A percentile compares a stretch with the other conserved stretches of the same genome.
Conservation (phyloP, 2,329 filamentous ascomycete genomes). For the Macroventuria anomochaeta region DNA sequence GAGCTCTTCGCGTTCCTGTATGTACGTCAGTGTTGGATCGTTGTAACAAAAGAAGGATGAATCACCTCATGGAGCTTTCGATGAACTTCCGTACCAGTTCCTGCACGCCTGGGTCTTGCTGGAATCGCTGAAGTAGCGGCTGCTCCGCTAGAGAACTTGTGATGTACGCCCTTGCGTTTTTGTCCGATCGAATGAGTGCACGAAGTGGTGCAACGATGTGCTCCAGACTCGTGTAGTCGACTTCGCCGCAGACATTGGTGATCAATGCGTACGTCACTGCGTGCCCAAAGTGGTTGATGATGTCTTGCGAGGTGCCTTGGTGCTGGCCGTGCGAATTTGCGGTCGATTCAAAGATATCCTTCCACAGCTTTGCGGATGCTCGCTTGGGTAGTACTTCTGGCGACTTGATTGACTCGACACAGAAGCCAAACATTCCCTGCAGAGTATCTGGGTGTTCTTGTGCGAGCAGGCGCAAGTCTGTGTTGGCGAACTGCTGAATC, state of each 20-base stretch:
- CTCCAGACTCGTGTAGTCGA: constrained; percentile 44
- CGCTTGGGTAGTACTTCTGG: constrained; percentile 78
- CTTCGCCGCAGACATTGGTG: constrained; percentile 46
- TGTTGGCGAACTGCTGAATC: constrained; percentile 67
- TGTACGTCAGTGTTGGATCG: constrained; percentile 29
- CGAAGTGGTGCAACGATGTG: constrained; percentile 43
- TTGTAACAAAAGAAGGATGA: not conserved
- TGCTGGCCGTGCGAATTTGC: constrained; percentile 36
- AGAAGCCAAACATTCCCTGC: constrained; percentile 74
- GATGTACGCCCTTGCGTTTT: constrained; percentile 41
- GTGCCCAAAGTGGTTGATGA: constrained; percentile 44
- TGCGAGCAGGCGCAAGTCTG: constrained; percentile 68
- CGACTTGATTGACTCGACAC: constrained; percentile 71
- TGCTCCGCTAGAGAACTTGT: constrained; percentile 39
- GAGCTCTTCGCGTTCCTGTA: constrained; percentile 45
- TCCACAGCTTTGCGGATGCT: constrained; percentile 76
- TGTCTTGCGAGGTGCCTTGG: constrained; percentile 43
- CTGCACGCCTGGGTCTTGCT: constrained; percentile 37
- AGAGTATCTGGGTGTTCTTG: constrained; percentile 63
- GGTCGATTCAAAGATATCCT: constrained; percentile 45
- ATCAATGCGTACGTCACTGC: constrained; percentile 41
- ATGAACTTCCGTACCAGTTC: constrained; percentile 44
- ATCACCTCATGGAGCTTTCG: constrained; percentile 43
- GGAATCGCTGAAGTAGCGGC: constrained; percentile 38
- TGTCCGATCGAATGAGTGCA: constrained; percentile 40